A percentile compares a stretch with the other conserved stretches of the same genome.
Evolutionary conservation across 139 green algal genomes (phyloP).

Genomic region (Chlamydomonas incerta): DNA sequence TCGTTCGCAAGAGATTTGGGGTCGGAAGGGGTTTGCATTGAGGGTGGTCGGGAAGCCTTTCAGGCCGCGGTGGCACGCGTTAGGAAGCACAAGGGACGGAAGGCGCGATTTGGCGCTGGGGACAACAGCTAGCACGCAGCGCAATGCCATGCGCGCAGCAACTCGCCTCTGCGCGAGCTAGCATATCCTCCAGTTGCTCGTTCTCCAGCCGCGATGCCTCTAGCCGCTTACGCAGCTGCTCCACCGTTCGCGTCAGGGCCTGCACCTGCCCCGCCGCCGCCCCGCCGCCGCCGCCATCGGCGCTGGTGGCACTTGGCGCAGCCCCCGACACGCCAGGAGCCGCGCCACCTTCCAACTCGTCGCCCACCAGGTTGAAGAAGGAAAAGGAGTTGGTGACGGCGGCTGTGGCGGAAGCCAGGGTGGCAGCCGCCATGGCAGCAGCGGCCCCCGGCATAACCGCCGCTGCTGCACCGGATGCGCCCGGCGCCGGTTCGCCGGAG

Average conservation of each 20-base stretch:
- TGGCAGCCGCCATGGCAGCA: background rate
- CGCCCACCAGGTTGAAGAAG: slow-evolving; percentile 35
- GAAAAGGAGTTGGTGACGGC: slow-evolving; percentile 36
- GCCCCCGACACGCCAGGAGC: background rate
- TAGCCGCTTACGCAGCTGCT: slow-evolving; percentile 74
- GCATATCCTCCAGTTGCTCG: slow-evolving; percentile 82
- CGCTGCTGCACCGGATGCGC: no score
- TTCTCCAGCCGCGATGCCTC: slow-evolving; percentile 69
- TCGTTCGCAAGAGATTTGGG: no score
- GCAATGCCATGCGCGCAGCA: background rate
- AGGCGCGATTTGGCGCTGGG: no score
- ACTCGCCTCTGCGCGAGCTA: slow-evolving; percentile 62
- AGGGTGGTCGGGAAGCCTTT: no score
- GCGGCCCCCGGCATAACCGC: no score
- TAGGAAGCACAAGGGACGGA: no score
- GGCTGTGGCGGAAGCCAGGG: slow-evolving; percentile 24
- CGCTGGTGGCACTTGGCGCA: background rate
- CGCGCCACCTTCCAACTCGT: background rate
- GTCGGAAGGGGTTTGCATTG: no score
- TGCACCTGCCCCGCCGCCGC: slow-evolving; percentile 15
- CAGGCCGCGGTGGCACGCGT: no score
- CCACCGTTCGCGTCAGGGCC: slow-evolving; percentile 53
- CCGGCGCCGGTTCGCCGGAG: no score
- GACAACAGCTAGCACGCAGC: background rate
- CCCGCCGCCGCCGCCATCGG: background rate